Base-by-base conservation (phyloP, 2,329 filamentous ascomycete genomes). In the Trichophyton schoenleinii region DNA sequence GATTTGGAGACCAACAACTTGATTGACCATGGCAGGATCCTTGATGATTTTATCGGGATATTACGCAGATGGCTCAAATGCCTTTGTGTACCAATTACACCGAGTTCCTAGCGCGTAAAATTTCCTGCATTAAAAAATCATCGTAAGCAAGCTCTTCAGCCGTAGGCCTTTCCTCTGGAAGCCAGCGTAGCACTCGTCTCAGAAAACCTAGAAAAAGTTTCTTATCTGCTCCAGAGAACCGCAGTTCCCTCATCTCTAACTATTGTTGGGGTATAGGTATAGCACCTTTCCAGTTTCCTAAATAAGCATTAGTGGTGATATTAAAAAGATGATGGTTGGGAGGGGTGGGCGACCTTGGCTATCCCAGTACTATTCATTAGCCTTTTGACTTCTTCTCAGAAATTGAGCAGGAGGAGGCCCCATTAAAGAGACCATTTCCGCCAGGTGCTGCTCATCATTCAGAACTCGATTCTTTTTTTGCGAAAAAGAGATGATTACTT, bases 151-250 rank as follows among this genome's bases (percentile, higher is more conserved):
- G 65, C 9, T 68, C 66, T 18, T 62, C 36, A 0, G 61, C 62
- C 1, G 59, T 61, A 7, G 66, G 61, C 7, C 66, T 60, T 31
- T 66, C 66, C 59, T 67, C 65, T 3, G 66, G 67, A 2, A 66
- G 58, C 66, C 66, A 68, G 13, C 63, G 55, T 3, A 68, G 57
- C 15, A 67, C 64, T 34, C 48, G 63, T 28, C 64, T 57, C 11
- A 63, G 20, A 18, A 66, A 64, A 7, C 58, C 57, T 20, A 68
- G 58, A 38, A 66, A 64, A 2, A 63, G 60, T 22, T 55, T 20
- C 53, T 68, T 70, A 57, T 75, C 70, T 38, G 71, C 66, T 1
- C 64, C 68, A 46, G 28, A n/a, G 13, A 63, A 44, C 3, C 38
- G 44, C 11, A 7, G 2, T 13, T 13, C 59, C 11, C 58, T 34